Evolutionary conservation across 208 protist genomes (phyloP), one percentile per base, ranked within the genome.

Genomic region (Crithidia acanthocephali): DNA sequence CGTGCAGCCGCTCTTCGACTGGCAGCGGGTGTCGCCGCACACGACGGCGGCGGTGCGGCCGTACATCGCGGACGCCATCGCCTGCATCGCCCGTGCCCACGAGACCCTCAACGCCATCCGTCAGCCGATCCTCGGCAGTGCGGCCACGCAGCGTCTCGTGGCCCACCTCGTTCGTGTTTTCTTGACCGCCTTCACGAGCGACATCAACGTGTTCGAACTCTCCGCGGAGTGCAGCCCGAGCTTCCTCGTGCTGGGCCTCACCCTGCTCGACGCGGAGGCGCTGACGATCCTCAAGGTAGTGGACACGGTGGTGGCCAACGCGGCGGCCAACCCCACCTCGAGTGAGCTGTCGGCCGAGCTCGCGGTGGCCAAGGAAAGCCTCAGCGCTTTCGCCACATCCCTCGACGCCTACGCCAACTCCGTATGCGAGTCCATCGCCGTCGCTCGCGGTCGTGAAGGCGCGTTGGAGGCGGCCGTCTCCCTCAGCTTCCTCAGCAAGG

Each of bases 201-300:
- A 92, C 76, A 68, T 86, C 55, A 94, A 92, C 68, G 80, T 72
- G 11, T 92, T 94, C 52, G 91, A 96, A 81, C 76, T 96, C 40
- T 94, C 88, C 8, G 50, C 70, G 7, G 86, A 94, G 74, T 94
- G 88, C 68, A 96, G 91, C 72, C 33, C 59, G 8, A 85, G 67
- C 64, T 96, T 94, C 63, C 60, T 92, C 23, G 63, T 75, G 35
- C 64, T 93, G 61, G 91, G 89, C 32, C 58, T 86, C 25, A 68
- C 92, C 25, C 79, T 96, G 18, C 67, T 94, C 6, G 91, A 96
- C 73, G 87, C 86, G 25, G 88, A 96, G 78, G 89, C 73, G 25
- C 71, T 83, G 30, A 87, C 83, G 9, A 81, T 94, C 37, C 73
- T 92, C 47, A 66, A 74, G 20, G 68, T 94, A 9, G 69, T 87